Percentiles rank a stretch among this genome's conserved stretches.
phyloP scores from a whole-genome alignment of 371 early-diverging fungal genomes.

The Entomophthora muscae region DNA sequence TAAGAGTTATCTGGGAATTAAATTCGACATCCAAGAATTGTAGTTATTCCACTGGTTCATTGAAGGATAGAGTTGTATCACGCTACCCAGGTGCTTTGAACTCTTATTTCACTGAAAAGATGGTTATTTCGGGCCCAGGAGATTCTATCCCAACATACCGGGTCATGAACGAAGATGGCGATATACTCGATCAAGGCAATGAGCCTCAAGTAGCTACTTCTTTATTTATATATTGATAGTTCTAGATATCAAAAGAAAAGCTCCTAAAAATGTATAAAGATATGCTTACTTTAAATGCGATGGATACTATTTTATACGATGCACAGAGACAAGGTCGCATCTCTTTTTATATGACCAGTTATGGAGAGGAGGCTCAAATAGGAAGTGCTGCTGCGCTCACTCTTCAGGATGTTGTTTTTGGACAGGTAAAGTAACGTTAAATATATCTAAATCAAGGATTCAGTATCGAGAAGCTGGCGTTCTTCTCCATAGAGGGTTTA shows the following conservation, averaged over 20 bases:
- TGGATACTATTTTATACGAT: slow-evolving; percentile 90
- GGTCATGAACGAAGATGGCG: slow-evolving; percentile 80
- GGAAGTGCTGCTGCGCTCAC: slow-evolving; percentile 80
- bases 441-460: not conserved
- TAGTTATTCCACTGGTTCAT: not conserved
- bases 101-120: slow-evolving; percentile 24
- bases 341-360: slow-evolving; percentile 95
- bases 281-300: slow-evolving; percentile 75
- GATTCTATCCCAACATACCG: slow-evolving; percentile 75
- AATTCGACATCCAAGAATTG: too few species aligned
- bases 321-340: slow-evolving; percentile 97
- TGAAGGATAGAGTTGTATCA: slow-evolving; percentile 14
- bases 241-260: slow-evolving; percentile 48
- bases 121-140: slow-evolving; percentile 26
- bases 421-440: slow-evolving; percentile 49
- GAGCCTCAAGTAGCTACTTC: slow-evolving; percentile 42
- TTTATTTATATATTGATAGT: slow-evolving; percentile 5
- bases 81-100: slow-evolving; percentile 38
- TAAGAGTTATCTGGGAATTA: too few species aligned
- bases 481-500: slow-evolving; percentile 82
- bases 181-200: slow-evolving; percentile 40
- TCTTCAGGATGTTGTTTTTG: slow-evolving; percentile 72
- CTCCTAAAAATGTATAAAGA: slow-evolving; percentile 64
- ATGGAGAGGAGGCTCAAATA: slow-evolving; percentile 92
- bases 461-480: slow-evolving; percentile 94